phyloP scores from a whole-genome alignment of 371 early-diverging fungal genomes.

The Rozella allomycis region DNA sequence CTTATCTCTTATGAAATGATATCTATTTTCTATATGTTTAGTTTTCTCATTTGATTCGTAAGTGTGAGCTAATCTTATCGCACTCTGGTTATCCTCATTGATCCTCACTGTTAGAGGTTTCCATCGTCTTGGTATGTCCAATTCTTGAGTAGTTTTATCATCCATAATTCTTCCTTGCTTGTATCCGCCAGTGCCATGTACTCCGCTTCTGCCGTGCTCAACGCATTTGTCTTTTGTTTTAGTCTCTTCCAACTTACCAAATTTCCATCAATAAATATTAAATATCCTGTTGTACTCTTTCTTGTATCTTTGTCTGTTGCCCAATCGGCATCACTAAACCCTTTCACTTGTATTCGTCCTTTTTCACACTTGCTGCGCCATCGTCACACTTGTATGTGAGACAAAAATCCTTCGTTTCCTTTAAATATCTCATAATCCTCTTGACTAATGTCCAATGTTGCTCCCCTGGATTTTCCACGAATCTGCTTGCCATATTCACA shows the following conservation, averaged over 20 bases:
- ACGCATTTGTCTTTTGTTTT: background rate
- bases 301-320: background rate
- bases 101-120: too few species aligned
- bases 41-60: conserved; percentile 2
- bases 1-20: conserved; percentile 6
- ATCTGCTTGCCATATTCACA: too few species aligned
- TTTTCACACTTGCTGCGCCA: too few species aligned
- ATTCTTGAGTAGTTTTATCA: background rate
- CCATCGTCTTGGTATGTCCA: too few species aligned
- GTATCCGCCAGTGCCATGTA: background rate
- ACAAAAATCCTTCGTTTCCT: too few species aligned
- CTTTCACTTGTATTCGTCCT: too few species aligned
- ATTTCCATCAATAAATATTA: background rate
- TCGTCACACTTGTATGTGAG: too few species aligned
- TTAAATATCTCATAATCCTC: too few species aligned
- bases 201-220: background rate
- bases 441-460: too few species aligned
- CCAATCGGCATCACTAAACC: background rate
- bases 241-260: background rate
- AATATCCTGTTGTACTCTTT: background rate
- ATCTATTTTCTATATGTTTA: conserved; percentile 7
- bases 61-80: conserved; percentile 2
- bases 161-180: background rate
- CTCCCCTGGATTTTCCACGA: too few species aligned
- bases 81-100: conserved; percentile 4